Base-by-base conservation (phyloP, 192 early-diverging fungal genomes). In the Coemansia sp. region DNA sequence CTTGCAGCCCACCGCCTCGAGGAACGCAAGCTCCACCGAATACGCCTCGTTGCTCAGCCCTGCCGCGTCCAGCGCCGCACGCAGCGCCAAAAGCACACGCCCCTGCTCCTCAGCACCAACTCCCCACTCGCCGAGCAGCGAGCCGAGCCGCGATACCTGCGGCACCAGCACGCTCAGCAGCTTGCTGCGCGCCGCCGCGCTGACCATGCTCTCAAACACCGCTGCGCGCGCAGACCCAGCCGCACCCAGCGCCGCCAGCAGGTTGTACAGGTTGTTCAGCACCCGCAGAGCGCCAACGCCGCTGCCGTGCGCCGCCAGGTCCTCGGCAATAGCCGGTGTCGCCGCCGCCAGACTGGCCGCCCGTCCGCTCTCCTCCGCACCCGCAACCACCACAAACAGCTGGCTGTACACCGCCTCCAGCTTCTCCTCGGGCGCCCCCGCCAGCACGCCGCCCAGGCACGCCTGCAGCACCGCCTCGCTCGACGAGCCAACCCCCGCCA, bases 251-350 rank as follows among this genome's bases (percentile, higher is more conserved):
- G 60, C 61, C 32, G 80, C 80, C 25, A 88, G 72, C 47, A 85
- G 78, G 73, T 93, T 94, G 81, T 89, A 97, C 45, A 95, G 78
- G 78, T 90, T 94, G 59, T 71, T 68, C 22, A 80, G 63, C 28
- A 62, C 56, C 11, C 66, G 68, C 18, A 81, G 48, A 9, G 57
- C 77, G 3, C 24, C 53, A 0, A 51, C 54, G 5, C 50, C 65
- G 50, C 49, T 62, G 35, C 39, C 50, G 17, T 50, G 36, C 5
- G 11, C 48, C 30, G 44, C 49, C 14, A 74, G 29, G 33, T 59
- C 48, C 15, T 36, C n/a, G 15, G 56, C 58, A 30, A 63, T 30
- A 34, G 23, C 42, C 10, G 25, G 30, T 9, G 61, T 33, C 18
- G 37, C 35, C 41, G 26, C 13, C 38, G 6, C 40, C 25, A 32